Evolutionary conservation across 768 basidiomycete genomes (phyloP), one percentile per base, ranked within the genome.

Genomic region (Tulasnella sp.): DNA sequence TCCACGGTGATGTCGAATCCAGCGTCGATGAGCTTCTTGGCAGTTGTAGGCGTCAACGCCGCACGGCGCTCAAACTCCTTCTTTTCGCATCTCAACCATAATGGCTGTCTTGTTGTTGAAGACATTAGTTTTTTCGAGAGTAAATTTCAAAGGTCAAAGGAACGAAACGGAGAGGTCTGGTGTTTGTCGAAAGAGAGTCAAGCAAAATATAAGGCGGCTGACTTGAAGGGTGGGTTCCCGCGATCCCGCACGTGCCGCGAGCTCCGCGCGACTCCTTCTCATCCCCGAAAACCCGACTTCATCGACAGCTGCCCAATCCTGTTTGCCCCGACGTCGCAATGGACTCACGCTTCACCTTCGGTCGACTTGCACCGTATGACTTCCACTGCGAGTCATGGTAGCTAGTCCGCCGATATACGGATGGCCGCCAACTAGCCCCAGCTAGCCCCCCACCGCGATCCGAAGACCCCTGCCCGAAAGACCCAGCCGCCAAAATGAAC

Each of bases 1-100:
- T 99, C 97, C 76, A 99, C 96, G 77, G 85, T 87, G 81, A 99
- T 91, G 71, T 91, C 87, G 85, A 98, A 99, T 49, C 96, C 95
- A 67, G 90, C 90, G 80, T 93, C 91, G 82, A 98, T 89, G 77
- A 99, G 89, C 79, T 86, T 88, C 84, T 93, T 94, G 79, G 96
- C 90, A 0, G 93, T 96, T 31, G 92, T 91, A 2, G 97, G 97
- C 14, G 96, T 97, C 79, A 99, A 86, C 9, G 96, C 96, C 37
- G 96, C 90, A 68, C 97, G 93, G 75, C 90, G 90, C 84, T 99
- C 97, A 79, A 96, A 96, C 78, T 90, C 88, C 83, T 99, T 99
- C 82, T 91, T 97, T 86, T 99, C 97, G 85, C 96, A 97, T 79
- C 97, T 91, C 58, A 99, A 89, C 97, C 97, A 99, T 80, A 99